A percentile compares a stretch with the other conserved stretches of the same genome.
Conservation (phyloP, 1,284 basidiomycete species). For the Trametes polyzona region DNA sequence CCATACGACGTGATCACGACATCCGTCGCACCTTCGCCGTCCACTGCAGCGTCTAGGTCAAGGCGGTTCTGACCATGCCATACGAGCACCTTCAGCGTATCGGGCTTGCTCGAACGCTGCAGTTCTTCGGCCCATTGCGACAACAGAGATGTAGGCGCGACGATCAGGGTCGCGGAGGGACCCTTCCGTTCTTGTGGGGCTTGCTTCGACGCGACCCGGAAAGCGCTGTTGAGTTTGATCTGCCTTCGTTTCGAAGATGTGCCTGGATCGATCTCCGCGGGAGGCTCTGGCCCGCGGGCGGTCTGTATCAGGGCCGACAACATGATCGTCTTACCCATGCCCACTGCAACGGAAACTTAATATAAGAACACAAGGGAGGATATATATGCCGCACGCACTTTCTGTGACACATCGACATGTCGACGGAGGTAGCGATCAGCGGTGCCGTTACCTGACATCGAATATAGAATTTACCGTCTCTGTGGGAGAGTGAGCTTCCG, state of each 20-base stretch:
- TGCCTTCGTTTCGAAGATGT: constrained; percentile 53
- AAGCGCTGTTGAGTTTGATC: constrained; percentile 63
- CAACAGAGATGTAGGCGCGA: constrained; percentile 91
- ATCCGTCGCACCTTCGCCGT: constrained; percentile 48
- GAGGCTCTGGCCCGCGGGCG: constrained; percentile 55
- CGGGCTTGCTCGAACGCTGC: constrained; percentile 71
- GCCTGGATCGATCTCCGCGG: constrained; percentile 32
- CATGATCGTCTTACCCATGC: constrained; percentile 99
- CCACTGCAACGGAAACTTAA: constrained; percentile 54
- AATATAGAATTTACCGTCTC: constrained; percentile 32
- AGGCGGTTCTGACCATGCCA: constrained; percentile 89
- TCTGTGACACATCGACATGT: constrained; percentile 36
- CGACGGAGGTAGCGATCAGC: constrained; percentile 1
- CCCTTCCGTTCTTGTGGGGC: constrained; percentile 31
- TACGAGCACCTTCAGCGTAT: constrained; percentile 69
- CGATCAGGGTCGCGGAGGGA: constrained; percentile 78
- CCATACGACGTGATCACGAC: constrained; percentile 93
- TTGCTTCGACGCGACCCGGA: constrained; percentile 45
- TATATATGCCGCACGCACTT: constrained; percentile 41
- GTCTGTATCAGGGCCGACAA: constrained; percentile 89
- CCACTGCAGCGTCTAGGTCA: constrained; percentile 58
- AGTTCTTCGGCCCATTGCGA: constrained; percentile 93
- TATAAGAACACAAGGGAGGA: not conserved
- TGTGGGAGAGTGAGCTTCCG: constrained; percentile 5
- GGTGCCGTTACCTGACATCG: not conserved